A percentile compares a stretch with the other conserved stretches of the same genome.
These are phyloP conservation scores for Ophiosphaerella korrae DNA, from an alignment of 2,329 filamentous ascomycete species.

Conservation along the genomic window DNA sequence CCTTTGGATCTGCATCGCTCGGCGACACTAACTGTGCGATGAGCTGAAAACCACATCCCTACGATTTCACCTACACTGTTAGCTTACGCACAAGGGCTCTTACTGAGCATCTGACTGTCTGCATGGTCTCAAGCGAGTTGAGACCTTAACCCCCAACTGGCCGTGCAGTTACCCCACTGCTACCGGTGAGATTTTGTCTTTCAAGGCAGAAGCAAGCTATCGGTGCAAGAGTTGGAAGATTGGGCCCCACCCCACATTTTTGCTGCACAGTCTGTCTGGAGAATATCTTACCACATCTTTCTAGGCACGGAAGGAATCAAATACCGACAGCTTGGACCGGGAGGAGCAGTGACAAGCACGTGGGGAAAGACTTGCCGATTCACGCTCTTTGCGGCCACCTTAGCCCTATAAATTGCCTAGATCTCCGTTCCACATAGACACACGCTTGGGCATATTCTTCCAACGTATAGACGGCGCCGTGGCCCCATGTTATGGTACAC, in stretches of 20 bases:
- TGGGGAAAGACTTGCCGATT: conserved; percentile 1
- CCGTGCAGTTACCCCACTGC: conserved; percentile 30
- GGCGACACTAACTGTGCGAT: conserved; percentile 31
- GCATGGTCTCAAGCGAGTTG: conserved; percentile 16
- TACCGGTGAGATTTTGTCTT: conserved; percentile 35
- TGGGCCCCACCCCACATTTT: neutral
- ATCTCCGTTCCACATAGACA: neutral
- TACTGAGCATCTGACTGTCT: conserved; percentile 29
- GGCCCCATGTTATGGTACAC: conserved; percentile 14
- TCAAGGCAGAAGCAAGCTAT: conserved; percentile 38
- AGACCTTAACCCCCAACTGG: conserved; percentile 9
- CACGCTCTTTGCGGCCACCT: neutral
- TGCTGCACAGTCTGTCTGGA: neutral
- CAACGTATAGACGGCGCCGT: conserved; percentile 11
- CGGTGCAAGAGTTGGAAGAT: conserved; percentile 18
- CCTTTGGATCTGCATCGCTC: conserved; percentile 17
- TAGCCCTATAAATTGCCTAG: neutral
- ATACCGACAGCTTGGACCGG: too few species aligned
- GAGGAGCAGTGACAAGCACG: neutral
- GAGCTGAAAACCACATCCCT: conserved; percentile 28
- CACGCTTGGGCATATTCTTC: conserved; percentile 2
- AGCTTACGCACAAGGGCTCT: conserved; percentile 17
- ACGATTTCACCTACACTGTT: conserved; percentile 10
- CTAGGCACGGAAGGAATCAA: neutral
- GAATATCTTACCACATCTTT: conserved; percentile 8